A percentile compares a stretch with the other conserved stretches of the same genome.
Conservation (phyloP, 306 rosid genomes). For the Cucurbita moschata region DNA sequence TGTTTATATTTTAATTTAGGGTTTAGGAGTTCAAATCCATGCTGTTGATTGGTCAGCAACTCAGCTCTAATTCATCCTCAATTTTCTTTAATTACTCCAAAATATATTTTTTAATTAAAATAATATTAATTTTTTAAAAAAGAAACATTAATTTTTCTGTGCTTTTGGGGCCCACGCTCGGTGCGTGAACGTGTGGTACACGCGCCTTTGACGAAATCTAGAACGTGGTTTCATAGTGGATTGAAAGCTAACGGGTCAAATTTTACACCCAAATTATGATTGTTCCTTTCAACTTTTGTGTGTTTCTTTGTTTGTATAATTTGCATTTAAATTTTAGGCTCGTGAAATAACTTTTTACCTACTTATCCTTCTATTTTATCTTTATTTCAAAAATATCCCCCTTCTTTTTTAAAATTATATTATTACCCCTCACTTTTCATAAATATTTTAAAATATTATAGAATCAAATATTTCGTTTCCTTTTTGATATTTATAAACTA, state of each 20-base stretch:
- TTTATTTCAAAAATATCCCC: no score
- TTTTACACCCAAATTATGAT: slow-evolving; percentile 4
- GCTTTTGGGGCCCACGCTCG: not conserved
- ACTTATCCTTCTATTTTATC: no score
- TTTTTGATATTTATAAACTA: no score
- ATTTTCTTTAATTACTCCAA: not conserved
- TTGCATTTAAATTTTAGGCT: not conserved
- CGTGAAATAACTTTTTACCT: no score
- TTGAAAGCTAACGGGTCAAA: not conserved
- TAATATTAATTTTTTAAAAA: not conserved
- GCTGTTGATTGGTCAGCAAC: slow-evolving; percentile 15
- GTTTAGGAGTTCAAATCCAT: not conserved
- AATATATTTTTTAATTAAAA: not conserved
- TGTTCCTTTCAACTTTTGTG: not conserved
- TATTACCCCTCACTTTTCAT: no score
- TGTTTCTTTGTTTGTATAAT: not conserved
- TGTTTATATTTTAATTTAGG: not conserved
- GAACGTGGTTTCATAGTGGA: not conserved
- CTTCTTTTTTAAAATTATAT: no score
- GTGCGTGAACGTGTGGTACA: not conserved
- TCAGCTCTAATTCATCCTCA: slow-evolving; percentile 10
- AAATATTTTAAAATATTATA: no score
- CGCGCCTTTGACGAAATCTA: slow-evolving; percentile 15
- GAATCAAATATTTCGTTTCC: no score
- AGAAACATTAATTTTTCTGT: not conserved